These are phyloP conservation scores for Serendipita sp. DNA, from an alignment of 768 basidiomycete species.

Conservation along the genomic window DNA sequence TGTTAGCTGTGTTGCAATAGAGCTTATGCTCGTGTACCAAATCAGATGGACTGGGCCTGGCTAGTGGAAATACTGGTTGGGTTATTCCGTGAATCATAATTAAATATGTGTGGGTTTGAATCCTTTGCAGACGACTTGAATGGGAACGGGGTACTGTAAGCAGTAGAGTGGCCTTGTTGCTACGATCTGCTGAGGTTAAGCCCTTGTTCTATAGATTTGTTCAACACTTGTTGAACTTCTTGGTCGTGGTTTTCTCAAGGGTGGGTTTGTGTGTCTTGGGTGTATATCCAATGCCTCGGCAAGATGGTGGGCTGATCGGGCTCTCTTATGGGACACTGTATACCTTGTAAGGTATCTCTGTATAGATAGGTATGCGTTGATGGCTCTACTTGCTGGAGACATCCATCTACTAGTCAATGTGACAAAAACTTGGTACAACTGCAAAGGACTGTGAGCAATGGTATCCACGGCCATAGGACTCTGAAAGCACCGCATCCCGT, in stretches of 20 bases:
- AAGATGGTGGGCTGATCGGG: too few relatives aligned
- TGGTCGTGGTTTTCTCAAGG: background rate
- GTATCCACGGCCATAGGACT: constrained; percentile 9
- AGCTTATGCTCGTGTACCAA: constrained; percentile 54
- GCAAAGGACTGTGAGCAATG: too few relatives aligned
- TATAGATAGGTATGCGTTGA: too few relatives aligned
- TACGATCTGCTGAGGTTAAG: constrained; percentile 65
- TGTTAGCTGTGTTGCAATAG: constrained; percentile 48
- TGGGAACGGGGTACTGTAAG: constrained; percentile 61
- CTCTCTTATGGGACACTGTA: too few relatives aligned
- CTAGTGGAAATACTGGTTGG: constrained; percentile 36
- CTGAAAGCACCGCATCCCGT: constrained; percentile 21
- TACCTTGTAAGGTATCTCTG: too few relatives aligned
- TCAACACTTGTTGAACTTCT: constrained; percentile 32
- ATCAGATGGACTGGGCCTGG: constrained; percentile 34
- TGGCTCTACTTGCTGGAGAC: too few relatives aligned
- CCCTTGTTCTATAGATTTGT: constrained; percentile 56
- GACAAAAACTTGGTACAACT: too few relatives aligned
- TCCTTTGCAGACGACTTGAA: constrained; percentile 69
- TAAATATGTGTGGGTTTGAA: constrained; percentile 53
- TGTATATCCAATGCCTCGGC: too few relatives aligned
- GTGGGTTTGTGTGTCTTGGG: background rate
- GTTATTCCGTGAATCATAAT: constrained; percentile 42
- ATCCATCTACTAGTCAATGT: too few relatives aligned
- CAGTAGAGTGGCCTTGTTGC: constrained; percentile 64